phyloP scores from a whole-genome alignment of 768 basidiomycete species.

The Erythrobasidium yunnanense region DNA sequence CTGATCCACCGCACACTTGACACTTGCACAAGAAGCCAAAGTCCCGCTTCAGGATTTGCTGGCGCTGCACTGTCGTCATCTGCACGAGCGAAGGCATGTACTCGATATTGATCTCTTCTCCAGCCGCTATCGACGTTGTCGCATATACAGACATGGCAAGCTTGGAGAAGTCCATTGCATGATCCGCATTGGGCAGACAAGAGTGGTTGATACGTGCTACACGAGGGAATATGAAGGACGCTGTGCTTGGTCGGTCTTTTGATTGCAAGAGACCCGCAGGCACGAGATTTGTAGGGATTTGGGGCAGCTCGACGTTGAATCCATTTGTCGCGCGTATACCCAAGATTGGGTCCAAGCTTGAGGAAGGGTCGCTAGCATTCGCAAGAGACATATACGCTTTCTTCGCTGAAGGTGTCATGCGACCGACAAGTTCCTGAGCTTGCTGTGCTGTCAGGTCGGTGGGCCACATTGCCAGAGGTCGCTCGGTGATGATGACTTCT shows the following conservation, averaged over 20 bases:
- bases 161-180: slow-evolving; percentile 27
- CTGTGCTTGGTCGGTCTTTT: neutral
- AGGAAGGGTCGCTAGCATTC: slow-evolving; percentile 12
- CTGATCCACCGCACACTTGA: slow-evolving; percentile 10
- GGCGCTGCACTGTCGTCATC: slow-evolving; percentile 21
- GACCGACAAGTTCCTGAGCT: neutral
- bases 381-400: slow-evolving; percentile 22
- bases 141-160: slow-evolving; percentile 30
- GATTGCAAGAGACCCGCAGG: neutral
- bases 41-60: slow-evolving; percentile 5
- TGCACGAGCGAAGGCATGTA: slow-evolving; percentile 19
- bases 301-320: slow-evolving; percentile 27
- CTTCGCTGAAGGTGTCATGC: slow-evolving; percentile 3
- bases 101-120: slow-evolving; percentile 26
- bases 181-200: slow-evolving; percentile 27
- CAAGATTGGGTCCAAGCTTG: slow-evolving; percentile 10
- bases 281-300: neutral
- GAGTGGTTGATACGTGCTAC: slow-evolving; percentile 28
- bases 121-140: slow-evolving; percentile 8
- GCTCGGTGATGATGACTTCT: slow-evolving; percentile 17
- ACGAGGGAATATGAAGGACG: slow-evolving; percentile 24
- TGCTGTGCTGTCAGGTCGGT: neutral
- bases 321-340: slow-evolving; percentile 28
- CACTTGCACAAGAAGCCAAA: slow-evolving; percentile 26
- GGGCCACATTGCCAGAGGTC: slow-evolving; percentile 23